These are phyloP conservation scores for Borovskyia barvae DNA, from an alignment of 208 protist species.

Conservation along the genomic window DNA sequence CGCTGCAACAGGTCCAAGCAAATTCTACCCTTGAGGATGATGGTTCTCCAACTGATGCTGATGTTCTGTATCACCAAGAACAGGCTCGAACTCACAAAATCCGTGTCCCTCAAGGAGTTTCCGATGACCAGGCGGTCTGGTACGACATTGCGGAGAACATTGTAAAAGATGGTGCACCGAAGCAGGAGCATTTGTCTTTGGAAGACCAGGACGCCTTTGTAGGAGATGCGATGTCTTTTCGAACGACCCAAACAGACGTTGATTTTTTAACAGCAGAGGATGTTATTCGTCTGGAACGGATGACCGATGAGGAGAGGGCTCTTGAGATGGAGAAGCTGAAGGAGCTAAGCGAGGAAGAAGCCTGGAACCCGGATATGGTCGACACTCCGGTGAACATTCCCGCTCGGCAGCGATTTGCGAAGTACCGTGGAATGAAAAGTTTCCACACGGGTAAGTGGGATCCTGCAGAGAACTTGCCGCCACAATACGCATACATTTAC, in stretches of 20 bases:
- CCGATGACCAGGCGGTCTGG: conserved; percentile 75
- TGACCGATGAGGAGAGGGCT: conserved; percentile 79
- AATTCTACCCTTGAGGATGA: conserved; percentile 75
- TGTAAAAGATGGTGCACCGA: conserved; percentile 11
- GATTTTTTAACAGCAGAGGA: conserved; percentile 86
- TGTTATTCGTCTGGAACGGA: conserved; percentile 74
- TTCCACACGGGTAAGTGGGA: conserved; percentile 88
- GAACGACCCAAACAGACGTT: conserved; percentile 75
- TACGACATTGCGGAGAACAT: conserved; percentile 70
- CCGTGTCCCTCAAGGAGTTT: conserved; percentile 64
- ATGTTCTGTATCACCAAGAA: conserved; percentile 58
- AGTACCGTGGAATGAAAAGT: conserved; percentile 87
- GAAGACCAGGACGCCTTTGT: conserved; percentile 61
- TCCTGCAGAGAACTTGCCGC: conserved; percentile 74
- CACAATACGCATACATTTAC: conserved; percentile 89
- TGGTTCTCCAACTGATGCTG: conserved; percentile 66
- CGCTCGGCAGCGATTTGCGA: conserved; percentile 85
- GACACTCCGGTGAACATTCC: conserved; percentile 83
- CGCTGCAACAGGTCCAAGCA: conserved; percentile 71
- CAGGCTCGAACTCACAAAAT: conserved; percentile 40
- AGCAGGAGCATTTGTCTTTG: conserved; percentile 10
- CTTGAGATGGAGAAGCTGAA: conserved; percentile 73
- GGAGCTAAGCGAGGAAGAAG: conserved; percentile 78
- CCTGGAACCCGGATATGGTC: conserved; percentile 85
- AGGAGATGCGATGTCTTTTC: conserved; percentile 61